These are phyloP conservation scores for Arthroderma sp. DNA, from an alignment of 2,329 filamentous ascomycete genomes.

Conservation along the genomic window DNA sequence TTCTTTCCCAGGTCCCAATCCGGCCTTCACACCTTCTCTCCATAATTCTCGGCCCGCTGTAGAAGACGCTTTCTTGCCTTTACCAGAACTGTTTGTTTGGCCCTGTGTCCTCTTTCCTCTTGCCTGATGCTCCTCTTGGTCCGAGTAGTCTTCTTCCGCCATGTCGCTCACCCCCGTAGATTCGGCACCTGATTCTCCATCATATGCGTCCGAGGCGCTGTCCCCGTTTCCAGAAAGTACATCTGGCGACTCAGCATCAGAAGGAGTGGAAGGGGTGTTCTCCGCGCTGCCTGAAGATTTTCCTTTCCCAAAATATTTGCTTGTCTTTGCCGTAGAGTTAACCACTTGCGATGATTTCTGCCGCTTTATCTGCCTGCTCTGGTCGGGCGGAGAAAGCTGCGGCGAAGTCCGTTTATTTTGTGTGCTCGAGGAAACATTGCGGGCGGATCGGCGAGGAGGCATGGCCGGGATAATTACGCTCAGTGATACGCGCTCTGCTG, in stretches of 20 bases:
- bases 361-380: constrained; percentile 10
- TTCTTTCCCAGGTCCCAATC: constrained; percentile 45
- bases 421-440: not conserved
- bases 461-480: not conserved
- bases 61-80: constrained; percentile 7
- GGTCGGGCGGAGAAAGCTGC: constrained; percentile 14
- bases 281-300: too few relatives aligned
- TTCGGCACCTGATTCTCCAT: constrained; percentile 11
- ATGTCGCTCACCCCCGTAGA: not conserved
- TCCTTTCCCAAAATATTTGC: constrained; percentile 34
- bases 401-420: not conserved
- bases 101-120: not conserved
- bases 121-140: constrained; percentile 3
- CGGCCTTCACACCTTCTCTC: constrained; percentile 42
- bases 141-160: constrained; percentile 2
- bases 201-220: constrained; percentile 1
- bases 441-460: constrained; percentile 5
- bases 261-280: not conserved
- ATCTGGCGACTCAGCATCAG: not conserved
- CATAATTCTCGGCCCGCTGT: constrained; percentile 36
- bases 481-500: too few relatives aligned
- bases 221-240: not conserved
- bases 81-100: constrained; percentile 14
- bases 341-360: constrained; percentile 7
- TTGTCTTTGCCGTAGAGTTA: constrained; percentile 34